Conservation (phyloP, 2,329 filamentous ascomycete genomes). For the Rhinocladiella mackenziei region DNA sequence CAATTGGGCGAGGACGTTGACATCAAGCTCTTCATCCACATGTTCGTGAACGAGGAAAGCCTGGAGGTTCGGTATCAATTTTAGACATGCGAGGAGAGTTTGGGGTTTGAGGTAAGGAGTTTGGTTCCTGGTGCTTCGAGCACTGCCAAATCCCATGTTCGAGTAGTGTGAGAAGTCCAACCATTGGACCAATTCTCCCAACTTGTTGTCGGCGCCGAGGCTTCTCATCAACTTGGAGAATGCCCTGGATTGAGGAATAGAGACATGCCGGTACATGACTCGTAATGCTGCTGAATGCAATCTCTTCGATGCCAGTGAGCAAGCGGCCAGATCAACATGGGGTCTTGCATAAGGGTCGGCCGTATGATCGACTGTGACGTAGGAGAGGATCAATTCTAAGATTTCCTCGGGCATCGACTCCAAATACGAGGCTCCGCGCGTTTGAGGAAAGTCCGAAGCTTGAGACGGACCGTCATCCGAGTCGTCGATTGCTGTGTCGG, state of each 20-base stretch:
- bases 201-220: slow-evolving; percentile 60
- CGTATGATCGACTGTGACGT: slow-evolving; percentile 68
- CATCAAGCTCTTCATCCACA: slow-evolving; percentile 68
- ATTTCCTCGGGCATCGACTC: slow-evolving; percentile 31
- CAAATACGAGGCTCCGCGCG: slow-evolving; percentile 9
- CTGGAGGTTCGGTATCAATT: slow-evolving; percentile 67
- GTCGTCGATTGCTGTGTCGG: slow-evolving; percentile 24
- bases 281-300: slow-evolving; percentile 69
- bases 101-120: slow-evolving; percentile 71
- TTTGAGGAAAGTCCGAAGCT: neutral
- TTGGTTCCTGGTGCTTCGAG: slow-evolving; percentile 67
- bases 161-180: slow-evolving; percentile 85
- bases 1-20: slow-evolving; percentile 65
- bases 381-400: slow-evolving; percentile 67
- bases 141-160: slow-evolving; percentile 70
- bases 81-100: slow-evolving; percentile 67
- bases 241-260: slow-evolving; percentile 75
- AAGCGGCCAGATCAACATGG: slow-evolving; percentile 72
- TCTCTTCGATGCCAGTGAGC: slow-evolving; percentile 70
- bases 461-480: slow-evolving; percentile 17
- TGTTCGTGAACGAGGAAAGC: slow-evolving; percentile 80
- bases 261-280: slow-evolving; percentile 74
- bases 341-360: slow-evolving; percentile 71
- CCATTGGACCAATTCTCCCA: slow-evolving; percentile 72
- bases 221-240: slow-evolving; percentile 77